These are phyloP conservation scores for Fraxinus xanthoxyloides DNA, from an alignment of 305 asterid species.

Conservation along the genomic window DNA sequence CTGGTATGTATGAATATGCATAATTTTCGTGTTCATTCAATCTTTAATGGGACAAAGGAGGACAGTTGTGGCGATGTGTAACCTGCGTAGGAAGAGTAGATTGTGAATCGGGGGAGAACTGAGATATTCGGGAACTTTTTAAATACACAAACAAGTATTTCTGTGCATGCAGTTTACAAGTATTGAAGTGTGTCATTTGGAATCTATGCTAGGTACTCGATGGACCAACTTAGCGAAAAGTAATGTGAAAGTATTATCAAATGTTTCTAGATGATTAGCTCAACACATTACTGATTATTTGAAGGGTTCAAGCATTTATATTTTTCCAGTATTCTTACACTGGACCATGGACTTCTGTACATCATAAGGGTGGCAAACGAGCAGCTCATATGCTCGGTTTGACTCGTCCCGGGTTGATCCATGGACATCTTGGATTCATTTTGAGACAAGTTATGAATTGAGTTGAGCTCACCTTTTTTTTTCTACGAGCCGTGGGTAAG, in stretches of 20 bases:
- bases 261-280: background rate
- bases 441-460: background rate
- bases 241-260: background rate
- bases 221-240: background rate
- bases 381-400: background rate
- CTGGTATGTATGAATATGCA: constrained; percentile 18
- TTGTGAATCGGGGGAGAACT: background rate
- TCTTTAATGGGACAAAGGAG: background rate
- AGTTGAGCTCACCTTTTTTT: background rate
- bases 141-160: background rate
- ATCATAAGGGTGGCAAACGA: background rate
- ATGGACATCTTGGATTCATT: background rate
- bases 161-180: background rate
- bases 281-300: background rate
- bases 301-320: background rate
- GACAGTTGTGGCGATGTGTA: background rate
- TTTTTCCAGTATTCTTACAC: background rate
- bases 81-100: background rate
- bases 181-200: background rate
- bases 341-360: background rate
- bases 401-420: background rate
- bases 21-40: background rate
- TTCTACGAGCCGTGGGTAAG: background rate
- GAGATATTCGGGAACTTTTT: background rate
- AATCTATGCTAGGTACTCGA: background rate